Evolutionary conservation across 192 early-diverging fungal genomes (phyloP).

Genomic region (Mortierella claussenii): DNA sequence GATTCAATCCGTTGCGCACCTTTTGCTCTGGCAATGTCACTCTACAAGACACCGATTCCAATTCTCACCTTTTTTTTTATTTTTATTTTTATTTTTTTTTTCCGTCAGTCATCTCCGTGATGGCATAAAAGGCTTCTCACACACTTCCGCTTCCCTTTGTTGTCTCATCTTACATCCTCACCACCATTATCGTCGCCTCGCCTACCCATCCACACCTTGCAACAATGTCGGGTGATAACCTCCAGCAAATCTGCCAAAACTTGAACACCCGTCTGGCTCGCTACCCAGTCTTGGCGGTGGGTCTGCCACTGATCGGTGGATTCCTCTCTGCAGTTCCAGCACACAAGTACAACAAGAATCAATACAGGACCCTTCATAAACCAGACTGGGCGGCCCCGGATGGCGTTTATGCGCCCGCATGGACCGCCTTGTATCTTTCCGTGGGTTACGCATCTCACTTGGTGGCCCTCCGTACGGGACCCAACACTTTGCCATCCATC

Average conservation of each 20-base stretch:
- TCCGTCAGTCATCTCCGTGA: background rate
- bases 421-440: conserved; percentile 41
- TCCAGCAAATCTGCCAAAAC: conserved; percentile 32
- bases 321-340: conserved; percentile 42
- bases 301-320: conserved; percentile 40
- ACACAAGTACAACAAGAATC: conserved; percentile 14
- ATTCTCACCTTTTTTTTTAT: background rate
- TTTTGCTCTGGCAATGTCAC: too few species aligned
- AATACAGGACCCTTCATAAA: conserved; percentile 17
- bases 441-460: conserved; percentile 49
- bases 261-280: conserved; percentile 47
- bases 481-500: conserved; percentile 34
- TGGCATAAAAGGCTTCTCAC: background rate
- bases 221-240: conserved; percentile 28
- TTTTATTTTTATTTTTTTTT: background rate
- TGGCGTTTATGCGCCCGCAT: conserved; percentile 25
- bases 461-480: conserved; percentile 40
- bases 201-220: too few species aligned
- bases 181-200: too few species aligned
- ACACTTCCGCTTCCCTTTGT: conserved; percentile 9
- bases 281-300: conserved; percentile 44
- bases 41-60: too few species aligned
- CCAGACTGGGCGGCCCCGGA: conserved; percentile 36
- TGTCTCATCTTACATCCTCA: background rate
- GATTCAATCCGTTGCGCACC: too few species aligned